Percentiles rank a stretch among this genome's conserved stretches.
Evolutionary conservation across 352 stramenopile genomes (phyloP).

Genomic region (Thraustotheca clavata): DNA sequence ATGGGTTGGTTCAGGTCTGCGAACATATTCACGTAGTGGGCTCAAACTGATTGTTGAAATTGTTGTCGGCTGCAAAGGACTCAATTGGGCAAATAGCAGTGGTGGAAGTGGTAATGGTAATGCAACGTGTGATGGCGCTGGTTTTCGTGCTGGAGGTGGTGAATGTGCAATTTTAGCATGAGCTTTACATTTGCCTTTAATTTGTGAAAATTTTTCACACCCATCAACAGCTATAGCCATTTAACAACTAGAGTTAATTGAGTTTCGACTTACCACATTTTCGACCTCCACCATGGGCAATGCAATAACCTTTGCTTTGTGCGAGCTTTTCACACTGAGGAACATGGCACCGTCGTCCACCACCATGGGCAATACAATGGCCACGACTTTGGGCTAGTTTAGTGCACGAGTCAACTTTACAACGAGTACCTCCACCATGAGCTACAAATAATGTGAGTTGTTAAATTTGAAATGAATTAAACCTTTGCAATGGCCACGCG

Average conservation of each 20-base stretch:
- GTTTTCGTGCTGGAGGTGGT: not conserved
- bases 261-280: conserved; percentile 9
- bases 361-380: conserved; percentile 71
- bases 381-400: conserved; percentile 73
- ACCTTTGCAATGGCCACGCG: conserved; percentile 62
- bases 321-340: conserved; percentile 26
- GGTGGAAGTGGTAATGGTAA: not conserved
- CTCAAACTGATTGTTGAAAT: conserved; percentile 6
- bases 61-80: not conserved
- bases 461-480: not conserved
- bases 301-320: conserved; percentile 26
- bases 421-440: conserved; percentile 73
- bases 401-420: conserved; percentile 62
- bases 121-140: not conserved
- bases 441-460: conserved; percentile 22
- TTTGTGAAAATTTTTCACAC: conserved; percentile 78
- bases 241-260: not conserved
- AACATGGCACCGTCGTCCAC: conserved; percentile 62
- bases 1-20: not conserved
- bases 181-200: conserved; percentile 79
- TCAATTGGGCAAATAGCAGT: not conserved
- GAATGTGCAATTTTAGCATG: conserved; percentile 45
- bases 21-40: conserved; percentile 7
- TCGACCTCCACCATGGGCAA: conserved; percentile 22
- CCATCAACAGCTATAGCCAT: conserved; percentile 1